These are phyloP conservation scores for Cladophialophora immunda DNA, from an alignment of 2,329 filamentous ascomycete species.

Conservation along the genomic window DNA sequence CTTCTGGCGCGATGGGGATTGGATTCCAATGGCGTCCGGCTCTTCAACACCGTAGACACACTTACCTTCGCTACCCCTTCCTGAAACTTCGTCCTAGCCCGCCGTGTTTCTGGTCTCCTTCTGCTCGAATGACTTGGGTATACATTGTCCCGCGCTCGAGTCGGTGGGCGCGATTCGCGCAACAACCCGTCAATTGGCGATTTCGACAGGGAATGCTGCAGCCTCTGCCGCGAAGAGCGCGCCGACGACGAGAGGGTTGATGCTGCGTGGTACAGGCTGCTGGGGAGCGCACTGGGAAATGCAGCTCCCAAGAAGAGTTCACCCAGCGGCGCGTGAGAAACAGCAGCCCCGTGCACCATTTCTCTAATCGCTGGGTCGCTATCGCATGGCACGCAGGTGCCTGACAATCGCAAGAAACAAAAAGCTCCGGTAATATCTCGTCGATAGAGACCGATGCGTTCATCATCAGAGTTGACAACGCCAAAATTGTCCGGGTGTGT, in stretches of 20 bases:
- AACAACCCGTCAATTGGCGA: background rate
- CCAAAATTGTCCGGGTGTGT: background rate
- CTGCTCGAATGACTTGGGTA: no score
- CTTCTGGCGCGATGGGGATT: no score
- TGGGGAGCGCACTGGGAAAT: background rate
- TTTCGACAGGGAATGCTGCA: background rate
- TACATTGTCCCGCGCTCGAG: no score
- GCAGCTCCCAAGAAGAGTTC: background rate
- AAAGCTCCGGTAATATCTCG: background rate
- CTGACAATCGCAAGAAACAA: background rate
- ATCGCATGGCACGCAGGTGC: background rate
- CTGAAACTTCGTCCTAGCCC: no score
- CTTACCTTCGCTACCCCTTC: no score
- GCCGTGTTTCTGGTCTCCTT: no score
- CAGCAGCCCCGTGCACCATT: background rate
- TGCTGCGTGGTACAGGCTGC: background rate
- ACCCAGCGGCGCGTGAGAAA: background rate
- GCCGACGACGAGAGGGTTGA: background rate
- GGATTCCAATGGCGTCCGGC: no score
- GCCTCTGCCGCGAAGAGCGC: background rate
- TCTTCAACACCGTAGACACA: no score
- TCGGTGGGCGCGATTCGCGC: no score
- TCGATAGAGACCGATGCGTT: background rate
- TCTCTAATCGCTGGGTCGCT: background rate
- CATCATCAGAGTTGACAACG: background rate